phyloP scores from a whole-genome alignment of 257 asterid genomes.

The Nicotiana paniculata region DNA sequence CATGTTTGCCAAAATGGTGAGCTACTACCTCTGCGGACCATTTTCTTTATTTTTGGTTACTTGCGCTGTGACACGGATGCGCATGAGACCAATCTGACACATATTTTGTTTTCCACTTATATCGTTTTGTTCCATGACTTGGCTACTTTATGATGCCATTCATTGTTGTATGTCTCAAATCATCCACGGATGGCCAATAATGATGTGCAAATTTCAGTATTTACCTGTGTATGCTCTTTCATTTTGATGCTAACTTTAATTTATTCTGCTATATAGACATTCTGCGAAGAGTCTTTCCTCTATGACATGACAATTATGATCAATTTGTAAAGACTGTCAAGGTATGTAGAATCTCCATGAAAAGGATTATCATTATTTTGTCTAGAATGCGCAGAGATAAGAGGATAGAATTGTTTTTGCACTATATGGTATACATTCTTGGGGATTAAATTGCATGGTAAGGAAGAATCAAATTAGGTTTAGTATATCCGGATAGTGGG shows the following conservation, averaged over 20 bases:
- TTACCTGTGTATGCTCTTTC: neutral
- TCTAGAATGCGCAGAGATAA: neutral
- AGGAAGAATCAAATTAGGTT: neutral
- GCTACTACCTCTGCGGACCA: neutral
- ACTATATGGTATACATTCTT: neutral
- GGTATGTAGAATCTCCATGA: conserved; percentile 29
- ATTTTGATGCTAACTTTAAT: too few relatives aligned
- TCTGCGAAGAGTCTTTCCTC: too few relatives aligned
- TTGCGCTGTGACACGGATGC: neutral
- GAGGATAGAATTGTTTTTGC: neutral
- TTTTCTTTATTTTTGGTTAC: neutral
- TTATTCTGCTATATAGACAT: too few relatives aligned
- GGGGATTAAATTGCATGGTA: neutral
- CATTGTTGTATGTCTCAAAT: neutral
- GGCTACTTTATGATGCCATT: neutral
- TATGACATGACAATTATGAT: conserved; percentile 45
- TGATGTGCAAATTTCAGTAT: too few relatives aligned
- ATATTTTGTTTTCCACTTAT: neutral
- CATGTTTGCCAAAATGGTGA: conserved; percentile 92
- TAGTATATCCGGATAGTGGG: neutral
- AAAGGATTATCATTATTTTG: too few relatives aligned
- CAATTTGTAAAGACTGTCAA: conserved; percentile 88
- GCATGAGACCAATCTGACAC: too few relatives aligned
- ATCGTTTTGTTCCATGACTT: too few relatives aligned
- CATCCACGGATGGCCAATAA: neutral